A percentile compares a stretch with the other conserved stretches of the same genome.
These are phyloP conservation scores for Limtongozyma cylindracea DNA, from an alignment of 805 yeast species.

Conservation along the genomic window DNA sequence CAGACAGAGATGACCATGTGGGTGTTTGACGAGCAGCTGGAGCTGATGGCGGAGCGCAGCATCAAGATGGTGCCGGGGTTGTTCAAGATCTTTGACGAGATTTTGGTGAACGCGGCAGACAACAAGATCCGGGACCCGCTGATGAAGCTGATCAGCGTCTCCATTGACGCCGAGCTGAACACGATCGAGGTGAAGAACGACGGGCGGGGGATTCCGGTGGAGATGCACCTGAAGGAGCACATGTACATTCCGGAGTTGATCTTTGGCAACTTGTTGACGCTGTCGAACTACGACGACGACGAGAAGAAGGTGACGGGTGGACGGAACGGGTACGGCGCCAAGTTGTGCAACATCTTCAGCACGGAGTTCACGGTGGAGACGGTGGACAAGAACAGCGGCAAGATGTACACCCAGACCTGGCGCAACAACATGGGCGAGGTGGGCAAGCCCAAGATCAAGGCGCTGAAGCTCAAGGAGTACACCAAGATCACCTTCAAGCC, in stretches of 20 bases:
- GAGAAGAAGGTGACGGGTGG: conserved; percentile 96
- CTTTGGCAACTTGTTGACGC: conserved; percentile 83
- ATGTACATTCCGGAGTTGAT: conserved; percentile 91
- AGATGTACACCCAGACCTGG: conserved; percentile 68
- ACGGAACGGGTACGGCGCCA: conserved; percentile 96
- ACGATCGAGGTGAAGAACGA: conserved; percentile 68
- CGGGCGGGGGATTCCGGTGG: conserved; percentile 89
- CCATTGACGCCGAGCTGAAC: conserved; percentile 51
- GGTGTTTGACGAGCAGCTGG: conserved; percentile 35
- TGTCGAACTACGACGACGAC: conserved; percentile 88
- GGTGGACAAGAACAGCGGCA: conserved; percentile 41
- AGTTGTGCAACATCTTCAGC: conserved; percentile 87
- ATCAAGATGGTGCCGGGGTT: conserved; percentile 87
- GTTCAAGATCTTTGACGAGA: conserved; percentile 91
- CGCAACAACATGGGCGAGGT: conserved; percentile 60
- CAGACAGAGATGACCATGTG: conserved; percentile 58
- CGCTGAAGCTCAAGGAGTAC: conserved; percentile 38
- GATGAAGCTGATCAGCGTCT: conserved; percentile 75
- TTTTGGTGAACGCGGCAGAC: conserved; percentile 94
- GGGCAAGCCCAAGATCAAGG: conserved; percentile 48
- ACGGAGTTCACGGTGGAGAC: conserved; percentile 74
- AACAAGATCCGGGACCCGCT: conserved; percentile 85
- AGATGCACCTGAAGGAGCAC: conserved; percentile 74
- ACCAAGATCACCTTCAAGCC: conserved; percentile 80
- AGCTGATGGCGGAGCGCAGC: conserved; percentile 19